phyloP scores from a whole-genome alignment of 495 filamentous ascomycete species.

The Aspergillus asperescens region DNA sequence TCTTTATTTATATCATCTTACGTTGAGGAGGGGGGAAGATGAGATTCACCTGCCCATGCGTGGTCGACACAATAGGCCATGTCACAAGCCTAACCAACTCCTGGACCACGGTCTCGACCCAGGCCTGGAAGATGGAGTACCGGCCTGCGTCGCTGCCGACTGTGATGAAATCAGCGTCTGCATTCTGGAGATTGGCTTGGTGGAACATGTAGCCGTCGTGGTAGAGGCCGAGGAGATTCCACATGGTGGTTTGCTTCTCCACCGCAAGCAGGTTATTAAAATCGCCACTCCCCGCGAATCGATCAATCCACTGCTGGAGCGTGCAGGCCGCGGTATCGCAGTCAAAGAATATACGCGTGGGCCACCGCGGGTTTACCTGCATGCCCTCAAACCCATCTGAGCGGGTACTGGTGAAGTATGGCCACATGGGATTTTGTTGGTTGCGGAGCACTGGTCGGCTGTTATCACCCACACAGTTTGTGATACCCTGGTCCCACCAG shows the following conservation, averaged over 20 bases:
- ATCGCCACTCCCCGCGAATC: slow-evolving; percentile 46
- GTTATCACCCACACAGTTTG: slow-evolving; percentile 59
- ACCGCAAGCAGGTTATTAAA: slow-evolving; percentile 46
- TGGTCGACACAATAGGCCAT: slow-evolving; percentile 53
- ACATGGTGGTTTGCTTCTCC: slow-evolving; percentile 49
- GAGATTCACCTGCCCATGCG: slow-evolving; percentile 47
- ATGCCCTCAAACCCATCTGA: slow-evolving; percentile 51
- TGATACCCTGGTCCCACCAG: slow-evolving; percentile 55
- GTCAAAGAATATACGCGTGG: slow-evolving; percentile 62
- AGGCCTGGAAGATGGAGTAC: slow-evolving; percentile 54
- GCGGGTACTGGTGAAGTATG: slow-evolving; percentile 46
- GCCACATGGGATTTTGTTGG: slow-evolving; percentile 48
- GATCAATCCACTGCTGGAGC: slow-evolving; percentile 55
- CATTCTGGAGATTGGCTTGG: slow-evolving; percentile 56
- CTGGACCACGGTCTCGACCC: slow-evolving; percentile 53
- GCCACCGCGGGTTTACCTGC: slow-evolving; percentile 56
- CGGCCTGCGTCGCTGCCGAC: slow-evolving; percentile 47
- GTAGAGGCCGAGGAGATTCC: slow-evolving; percentile 51
- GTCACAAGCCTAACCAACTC: slow-evolving; percentile 54
- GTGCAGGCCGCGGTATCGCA: slow-evolving; percentile 54
- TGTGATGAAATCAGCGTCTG: slow-evolving; percentile 40
- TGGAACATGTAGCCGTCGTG: slow-evolving; percentile 48
- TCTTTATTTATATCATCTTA: no score
- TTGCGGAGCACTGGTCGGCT: slow-evolving; percentile 51
- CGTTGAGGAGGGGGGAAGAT: no score